Evolutionary conservation across 2,329 filamentous ascomycete species (phyloP).

Genomic region (Xylaria hypoxylon): DNA sequence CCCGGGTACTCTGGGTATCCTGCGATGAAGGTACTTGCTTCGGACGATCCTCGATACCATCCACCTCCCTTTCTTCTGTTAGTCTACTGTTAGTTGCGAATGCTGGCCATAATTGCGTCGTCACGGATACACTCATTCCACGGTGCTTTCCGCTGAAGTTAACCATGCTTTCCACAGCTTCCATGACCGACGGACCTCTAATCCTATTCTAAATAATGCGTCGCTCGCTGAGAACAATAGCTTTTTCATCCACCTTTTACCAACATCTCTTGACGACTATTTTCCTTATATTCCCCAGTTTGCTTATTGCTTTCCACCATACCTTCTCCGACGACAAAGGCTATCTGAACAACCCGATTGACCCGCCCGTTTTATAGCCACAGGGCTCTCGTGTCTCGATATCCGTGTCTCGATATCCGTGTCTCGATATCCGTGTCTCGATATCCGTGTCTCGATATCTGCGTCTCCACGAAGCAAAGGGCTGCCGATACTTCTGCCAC

Average conservation of each 20-base stretch:
- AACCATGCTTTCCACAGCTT: neutral
- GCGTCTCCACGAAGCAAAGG: neutral
- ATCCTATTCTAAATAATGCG: neutral
- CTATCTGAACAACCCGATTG: neutral
- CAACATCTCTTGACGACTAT: neutral
- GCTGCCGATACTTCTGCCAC: conserved; percentile 1
- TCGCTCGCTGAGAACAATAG: neutral
- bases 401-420: neutral
- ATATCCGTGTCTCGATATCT: neutral
- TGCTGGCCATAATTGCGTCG: neutral
- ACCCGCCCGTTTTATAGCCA: neutral
- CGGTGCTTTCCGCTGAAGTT: neutral
- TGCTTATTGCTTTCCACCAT: neutral
- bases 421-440: neutral
- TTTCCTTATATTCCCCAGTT: neutral
- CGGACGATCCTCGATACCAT: conserved; percentile 2
- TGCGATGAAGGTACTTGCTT: conserved; percentile 5
- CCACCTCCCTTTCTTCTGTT: neutral
- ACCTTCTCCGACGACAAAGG: neutral
- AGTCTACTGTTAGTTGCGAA: neutral
- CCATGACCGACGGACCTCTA: conserved; percentile 1
- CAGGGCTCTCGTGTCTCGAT: neutral
- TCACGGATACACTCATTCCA: neutral
- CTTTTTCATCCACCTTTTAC: neutral
- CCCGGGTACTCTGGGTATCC: conserved; percentile 5